Conservation (phyloP, 2,329 filamentous ascomycete species). For the Fusarium pilosicola region DNA sequence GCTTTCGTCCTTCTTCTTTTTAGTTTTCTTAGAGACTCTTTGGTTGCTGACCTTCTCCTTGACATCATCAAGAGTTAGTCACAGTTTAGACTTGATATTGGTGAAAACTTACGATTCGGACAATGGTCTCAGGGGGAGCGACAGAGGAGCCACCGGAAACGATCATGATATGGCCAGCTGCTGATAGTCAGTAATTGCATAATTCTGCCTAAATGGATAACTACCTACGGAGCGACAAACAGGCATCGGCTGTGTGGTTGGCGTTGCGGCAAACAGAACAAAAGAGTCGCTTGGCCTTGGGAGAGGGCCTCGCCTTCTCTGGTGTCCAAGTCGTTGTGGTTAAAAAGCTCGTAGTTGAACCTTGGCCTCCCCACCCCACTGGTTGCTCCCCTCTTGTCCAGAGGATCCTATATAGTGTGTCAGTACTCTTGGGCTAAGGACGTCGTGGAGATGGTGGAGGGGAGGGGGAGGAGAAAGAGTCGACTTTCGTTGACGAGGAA, state of each 20-base stretch:
- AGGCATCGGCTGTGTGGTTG: fast-evolving
- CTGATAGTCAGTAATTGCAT: not conserved
- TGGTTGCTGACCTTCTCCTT: not conserved
- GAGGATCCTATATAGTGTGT: not conserved
- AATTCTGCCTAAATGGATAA: not conserved
- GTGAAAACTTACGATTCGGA: not conserved
- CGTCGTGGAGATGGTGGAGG: not conserved
- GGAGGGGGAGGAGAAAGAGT: not conserved
- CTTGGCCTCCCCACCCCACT: not conserved
- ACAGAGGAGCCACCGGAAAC: fast-evolving
- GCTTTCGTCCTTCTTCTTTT: too few relatives aligned
- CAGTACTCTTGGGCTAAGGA: not conserved
- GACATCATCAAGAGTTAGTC: not conserved
- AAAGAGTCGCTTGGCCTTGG: fast-evolving
- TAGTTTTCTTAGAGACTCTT: fast-evolving
- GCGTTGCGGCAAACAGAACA: fast-evolving
- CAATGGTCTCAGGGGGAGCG: fast-evolving
- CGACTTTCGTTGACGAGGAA: not conserved
- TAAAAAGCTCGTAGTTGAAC: not conserved
- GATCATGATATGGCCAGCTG: fast-evolving
- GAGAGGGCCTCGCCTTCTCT: not conserved
- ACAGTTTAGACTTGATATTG: not conserved
- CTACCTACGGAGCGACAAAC: not conserved
- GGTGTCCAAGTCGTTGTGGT: not conserved
- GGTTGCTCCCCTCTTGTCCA: not conserved